Conservation (phyloP, 768 basidiomycete genomes). For the Hericium alpestre region DNA sequence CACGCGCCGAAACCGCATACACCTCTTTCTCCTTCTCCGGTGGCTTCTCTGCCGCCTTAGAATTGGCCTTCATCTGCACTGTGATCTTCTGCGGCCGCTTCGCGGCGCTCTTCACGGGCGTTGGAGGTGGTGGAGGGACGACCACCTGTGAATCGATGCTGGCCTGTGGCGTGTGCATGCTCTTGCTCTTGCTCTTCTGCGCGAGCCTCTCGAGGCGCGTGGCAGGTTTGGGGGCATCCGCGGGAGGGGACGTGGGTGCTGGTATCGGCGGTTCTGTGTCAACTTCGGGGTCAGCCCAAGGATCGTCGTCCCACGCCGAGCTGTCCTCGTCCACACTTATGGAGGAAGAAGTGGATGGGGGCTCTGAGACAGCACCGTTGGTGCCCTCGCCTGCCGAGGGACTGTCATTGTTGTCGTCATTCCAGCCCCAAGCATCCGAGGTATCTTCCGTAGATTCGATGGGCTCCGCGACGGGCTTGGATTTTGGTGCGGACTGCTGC, state of each 20-base stretch:
- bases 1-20: constrained; percentile 6
- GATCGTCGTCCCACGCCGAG: constrained; percentile 55
- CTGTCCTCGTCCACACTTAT: constrained; percentile 23
- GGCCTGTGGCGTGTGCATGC: constrained; percentile 19
- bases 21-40: constrained; percentile 1
- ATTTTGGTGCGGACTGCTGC: background rate
- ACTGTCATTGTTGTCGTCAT: constrained; percentile 37
- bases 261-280: constrained; percentile 16
- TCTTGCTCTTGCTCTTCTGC: constrained; percentile 38
- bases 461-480: constrained; percentile 16
- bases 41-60: background rate
- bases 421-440: constrained; percentile 70
- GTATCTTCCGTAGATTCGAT: constrained; percentile 24
- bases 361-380: background rate
- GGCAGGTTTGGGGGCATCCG: constrained; percentile 38
- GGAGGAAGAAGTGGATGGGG: background rate
- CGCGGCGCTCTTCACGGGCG: constrained; percentile 14
- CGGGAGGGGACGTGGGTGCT: constrained; percentile 9
- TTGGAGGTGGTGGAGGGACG: constrained; percentile 14
- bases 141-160: constrained; percentile 14
- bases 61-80: background rate
- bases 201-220: constrained; percentile 49
- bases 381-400: constrained; percentile 21
- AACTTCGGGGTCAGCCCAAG: constrained; percentile 46
- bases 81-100: background rate